Conservation (phyloP, 1,284 basidiomycete genomes). For the Ustilago curta region DNA sequence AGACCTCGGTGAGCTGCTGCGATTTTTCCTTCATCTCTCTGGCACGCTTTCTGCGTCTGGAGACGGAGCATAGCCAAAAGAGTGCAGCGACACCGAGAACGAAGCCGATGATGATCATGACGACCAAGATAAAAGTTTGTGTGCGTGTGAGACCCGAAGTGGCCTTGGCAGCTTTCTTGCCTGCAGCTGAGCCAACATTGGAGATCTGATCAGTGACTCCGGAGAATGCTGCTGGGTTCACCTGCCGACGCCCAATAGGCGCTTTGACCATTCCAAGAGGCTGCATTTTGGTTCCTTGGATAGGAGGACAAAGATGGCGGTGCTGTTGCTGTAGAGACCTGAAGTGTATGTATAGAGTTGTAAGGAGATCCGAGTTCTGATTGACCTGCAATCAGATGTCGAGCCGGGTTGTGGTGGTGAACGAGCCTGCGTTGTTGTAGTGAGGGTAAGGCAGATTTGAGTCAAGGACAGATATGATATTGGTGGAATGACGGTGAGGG, state of each 20-base stretch:
- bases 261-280: slow-evolving; percentile 9
- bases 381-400: slow-evolving; percentile 21
- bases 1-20: slow-evolving; percentile 10
- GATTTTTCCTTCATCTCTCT: slow-evolving; percentile 28
- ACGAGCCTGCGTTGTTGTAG: slow-evolving; percentile 2
- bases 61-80: slow-evolving; percentile 43
- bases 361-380: background rate
- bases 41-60: slow-evolving; percentile 30
- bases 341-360: background rate
- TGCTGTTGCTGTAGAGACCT: background rate
- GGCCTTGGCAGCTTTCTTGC: slow-evolving; percentile 22
- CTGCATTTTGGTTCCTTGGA: slow-evolving; percentile 5
- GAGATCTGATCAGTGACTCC: slow-evolving; percentile 50
- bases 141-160: slow-evolving; percentile 26
- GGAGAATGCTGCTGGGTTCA: slow-evolving; percentile 45
- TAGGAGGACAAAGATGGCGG: background rate
- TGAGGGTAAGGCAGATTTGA: too few species aligned
- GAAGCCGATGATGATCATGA: slow-evolving; percentile 24
- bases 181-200: slow-evolving; percentile 19
- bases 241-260: slow-evolving; percentile 17
- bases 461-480: background rate
- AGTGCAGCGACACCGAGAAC: slow-evolving; percentile 20
- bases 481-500: background rate
- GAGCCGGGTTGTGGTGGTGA: background rate
- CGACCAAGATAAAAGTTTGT: slow-evolving; percentile 22